These are phyloP conservation scores for Suillus luteus DNA, from an alignment of 768 basidiomycete species.

Conservation along the genomic window DNA sequence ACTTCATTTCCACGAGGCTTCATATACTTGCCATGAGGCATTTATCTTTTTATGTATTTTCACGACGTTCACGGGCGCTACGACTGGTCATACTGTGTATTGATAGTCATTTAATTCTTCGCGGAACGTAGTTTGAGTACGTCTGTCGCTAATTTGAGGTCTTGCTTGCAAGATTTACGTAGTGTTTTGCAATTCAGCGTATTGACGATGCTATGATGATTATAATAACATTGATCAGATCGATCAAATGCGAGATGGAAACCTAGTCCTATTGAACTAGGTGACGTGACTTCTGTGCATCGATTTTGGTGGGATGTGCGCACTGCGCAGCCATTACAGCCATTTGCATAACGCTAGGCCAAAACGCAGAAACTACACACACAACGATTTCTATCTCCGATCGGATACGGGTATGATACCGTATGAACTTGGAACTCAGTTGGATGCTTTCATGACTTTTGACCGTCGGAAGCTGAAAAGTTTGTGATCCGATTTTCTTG, in stretches of 20 bases:
- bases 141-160: background rate
- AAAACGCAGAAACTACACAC: too few species aligned
- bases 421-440: too few species aligned
- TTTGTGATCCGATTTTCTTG: too few species aligned
- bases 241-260: background rate
- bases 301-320: background rate
- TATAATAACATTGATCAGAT: background rate
- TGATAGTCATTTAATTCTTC: conserved; percentile 19
- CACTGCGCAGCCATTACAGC: too few species aligned
- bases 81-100: conserved; percentile 33
- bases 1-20: conserved; percentile 2
- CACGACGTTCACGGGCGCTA: conserved; percentile 11
- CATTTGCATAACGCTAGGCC: too few species aligned
- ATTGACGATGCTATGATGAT: background rate
- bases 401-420: too few species aligned
- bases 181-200: background rate
- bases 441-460: too few species aligned
- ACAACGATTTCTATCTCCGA: too few species aligned
- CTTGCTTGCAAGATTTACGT: conserved; percentile 10
- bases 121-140: background rate
- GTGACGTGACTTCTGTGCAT: background rate
- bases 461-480: too few species aligned
- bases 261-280: background rate
- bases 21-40: background rate
- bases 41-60: conserved; percentile 9